Percentiles rank a stretch among this genome's conserved stretches.
Conservation (phyloP, 1,139 yeast genomes). For the Saccharomyces hybrid region DNA sequence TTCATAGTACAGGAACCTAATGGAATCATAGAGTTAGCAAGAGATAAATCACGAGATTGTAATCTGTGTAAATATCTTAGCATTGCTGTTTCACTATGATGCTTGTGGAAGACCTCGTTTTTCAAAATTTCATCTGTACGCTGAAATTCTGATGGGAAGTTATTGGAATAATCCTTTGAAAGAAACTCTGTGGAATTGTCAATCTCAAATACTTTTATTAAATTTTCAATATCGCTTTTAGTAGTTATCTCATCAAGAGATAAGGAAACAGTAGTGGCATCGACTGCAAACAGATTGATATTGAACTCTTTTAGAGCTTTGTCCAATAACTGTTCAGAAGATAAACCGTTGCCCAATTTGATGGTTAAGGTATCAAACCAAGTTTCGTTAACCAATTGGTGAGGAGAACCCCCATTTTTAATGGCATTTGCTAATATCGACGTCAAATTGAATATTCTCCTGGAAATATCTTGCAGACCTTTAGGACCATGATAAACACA, state of each 20-base stretch:
- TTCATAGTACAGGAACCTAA: conserved; percentile 98
- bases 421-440: conserved; percentile 60
- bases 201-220: conserved; percentile 49
- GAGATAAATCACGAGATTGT: conserved; percentile 82
- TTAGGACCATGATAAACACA: conserved; percentile 95
- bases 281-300: conserved; percentile 69
- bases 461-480: conserved; percentile 76
- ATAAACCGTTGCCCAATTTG: conserved; percentile 38
- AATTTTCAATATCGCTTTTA: conserved; percentile 48
- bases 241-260: conserved; percentile 84
- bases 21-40: conserved; percentile 95
- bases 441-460: conserved; percentile 70
- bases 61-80: conserved; percentile 79
- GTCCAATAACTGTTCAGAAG: conserved; percentile 50
- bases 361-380: conserved; percentile 90
- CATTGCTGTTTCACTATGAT: conserved; percentile 93
- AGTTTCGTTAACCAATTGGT: conserved; percentile 46
- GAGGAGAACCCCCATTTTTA: conserved; percentile 39
- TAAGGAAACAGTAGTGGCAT: conserved; percentile 55
- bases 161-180: background rate
- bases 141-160: conserved; percentile 44
- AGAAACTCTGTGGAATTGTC: conserved; percentile 11
- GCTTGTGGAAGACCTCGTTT: conserved; percentile 73
- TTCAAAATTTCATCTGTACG: conserved; percentile 61
- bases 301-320: conserved; percentile 54